Evolutionary conservation across 495 filamentous ascomycete genomes (phyloP), one percentile per base, ranked within the genome.

Genomic region (Tuber brumale): DNA sequence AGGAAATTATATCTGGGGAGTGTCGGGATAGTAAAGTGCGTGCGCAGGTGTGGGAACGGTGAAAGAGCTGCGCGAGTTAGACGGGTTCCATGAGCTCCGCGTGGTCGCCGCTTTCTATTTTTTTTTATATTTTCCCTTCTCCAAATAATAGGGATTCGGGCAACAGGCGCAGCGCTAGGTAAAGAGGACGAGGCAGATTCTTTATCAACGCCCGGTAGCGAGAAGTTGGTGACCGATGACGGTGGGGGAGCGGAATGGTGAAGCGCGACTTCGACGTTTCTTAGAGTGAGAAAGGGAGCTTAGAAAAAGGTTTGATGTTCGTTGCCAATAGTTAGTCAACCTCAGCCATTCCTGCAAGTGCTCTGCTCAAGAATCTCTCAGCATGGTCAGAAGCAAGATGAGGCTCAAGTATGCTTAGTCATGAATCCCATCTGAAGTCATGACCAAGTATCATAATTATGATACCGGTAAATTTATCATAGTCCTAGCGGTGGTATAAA

Each of bases 1-100:
- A 87, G 89, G 57, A 66, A 66, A 66, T 66, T 66, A 66, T 66
- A 77, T 94, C 96, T 84, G 94, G 94, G 48, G 86, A 88, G 76
- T 79, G 76, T 45, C 78, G 78, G 73, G 70, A 77, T 66, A 18
- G 27, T 18, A 19, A 14, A 18, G 27, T 66, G 57, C 57, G 27
- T 66, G 57, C 57, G 57, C 31, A 66, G 57, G 27, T 66, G 57
- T 27, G 57, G 57, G 57, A 66, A 66, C 27, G 27, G 78, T 79
- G 73, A 76, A 70, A 73, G 70, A 80, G 78, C 78, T 80, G 46
- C 48, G 73, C 57, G 51, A 37, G 77, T 70, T 79, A 80, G 69
- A 39, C 61, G 42, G 61, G 74, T 80, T 80, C 78, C 78, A 80
- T 80, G 77, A 76, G 79, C 57, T 66, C 57, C 27, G 57, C 27